phyloP scores from a whole-genome alignment of 306 rosid genomes.

The Notholithocarpus densiflorus region DNA sequence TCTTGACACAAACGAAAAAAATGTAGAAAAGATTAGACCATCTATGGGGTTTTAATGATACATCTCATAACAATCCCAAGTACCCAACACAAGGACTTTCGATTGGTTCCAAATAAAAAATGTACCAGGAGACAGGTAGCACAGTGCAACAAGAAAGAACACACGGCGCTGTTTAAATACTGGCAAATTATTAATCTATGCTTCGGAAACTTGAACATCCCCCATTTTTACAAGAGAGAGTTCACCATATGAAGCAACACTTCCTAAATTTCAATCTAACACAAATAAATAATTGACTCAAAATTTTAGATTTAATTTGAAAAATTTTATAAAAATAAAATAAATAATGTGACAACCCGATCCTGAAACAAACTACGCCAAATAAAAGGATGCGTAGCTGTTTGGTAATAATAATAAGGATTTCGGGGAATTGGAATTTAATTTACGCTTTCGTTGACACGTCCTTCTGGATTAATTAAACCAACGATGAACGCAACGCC shows the following conservation, averaged over 20 bases:
- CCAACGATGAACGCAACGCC: conserved; percentile 78
- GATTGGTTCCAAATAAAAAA: not conserved
- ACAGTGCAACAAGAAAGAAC: conserved; percentile 24
- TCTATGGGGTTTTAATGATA: no score
- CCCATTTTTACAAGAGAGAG: conserved; percentile 37
- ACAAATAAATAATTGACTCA: not conserved
- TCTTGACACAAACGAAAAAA: no score
- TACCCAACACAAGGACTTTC: not conserved
- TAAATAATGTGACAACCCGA: conserved; percentile 36
- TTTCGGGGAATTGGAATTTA: conserved; percentile 17
- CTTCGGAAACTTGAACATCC: conserved; percentile 88
- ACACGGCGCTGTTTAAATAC: conserved; percentile 74
- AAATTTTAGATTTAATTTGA: no score
- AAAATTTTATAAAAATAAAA: not conserved
- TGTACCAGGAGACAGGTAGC: conserved; percentile 97
- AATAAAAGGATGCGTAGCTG: conserved; percentile 12
- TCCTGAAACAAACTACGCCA: conserved; percentile 35
- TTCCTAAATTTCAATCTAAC: no score
- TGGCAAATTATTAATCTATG: conserved; percentile 51
- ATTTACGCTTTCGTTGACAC: conserved; percentile 91
- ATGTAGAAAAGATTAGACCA: no score
- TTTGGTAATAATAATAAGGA: not conserved
- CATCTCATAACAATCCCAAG: not conserved
- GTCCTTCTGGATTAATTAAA: conserved; percentile 46
- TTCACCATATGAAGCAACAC: conserved; percentile 87